Percentiles rank a stretch among this genome's conserved stretches.
Conservation (phyloP, 257 asterid genomes). For the Nicotiana tomentosiformis region DNA sequence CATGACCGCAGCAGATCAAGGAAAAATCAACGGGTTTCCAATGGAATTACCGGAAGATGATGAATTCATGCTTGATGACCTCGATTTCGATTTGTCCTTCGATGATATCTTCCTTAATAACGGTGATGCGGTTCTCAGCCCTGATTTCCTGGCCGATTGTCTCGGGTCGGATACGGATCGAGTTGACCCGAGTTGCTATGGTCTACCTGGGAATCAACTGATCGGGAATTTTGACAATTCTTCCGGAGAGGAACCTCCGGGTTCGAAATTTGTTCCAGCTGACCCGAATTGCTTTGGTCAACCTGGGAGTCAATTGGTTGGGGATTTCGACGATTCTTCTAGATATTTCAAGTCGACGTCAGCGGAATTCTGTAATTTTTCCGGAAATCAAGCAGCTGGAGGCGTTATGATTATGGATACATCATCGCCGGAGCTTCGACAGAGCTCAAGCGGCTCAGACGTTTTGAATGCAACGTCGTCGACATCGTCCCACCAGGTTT, state of each 20-base stretch:
- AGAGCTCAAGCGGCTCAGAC: conserved; percentile 44
- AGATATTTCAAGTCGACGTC: conserved; percentile 47
- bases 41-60: conserved; percentile 21
- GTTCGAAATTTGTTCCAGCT: conserved; percentile 20
- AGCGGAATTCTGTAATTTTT: conserved; percentile 36
- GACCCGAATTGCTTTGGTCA: conserved; percentile 14
- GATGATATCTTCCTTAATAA: conserved; percentile 46
- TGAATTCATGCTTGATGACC: conserved; percentile 31
- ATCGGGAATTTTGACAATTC: conserved; percentile 10
- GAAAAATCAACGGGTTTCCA: not conserved
- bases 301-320: conserved; percentile 13
- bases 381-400: conserved; percentile 23
- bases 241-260: conserved; percentile 23
- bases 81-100: conserved; percentile 62
- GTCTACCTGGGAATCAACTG: conserved; percentile 13
- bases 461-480: conserved; percentile 33
- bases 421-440: conserved; percentile 27
- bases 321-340: conserved; percentile 13
- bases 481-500: conserved; percentile 41
- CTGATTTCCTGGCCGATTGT: conserved; percentile 18
- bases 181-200: conserved; percentile 14
- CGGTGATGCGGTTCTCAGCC: conserved; percentile 29
- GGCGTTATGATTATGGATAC: conserved; percentile 17
- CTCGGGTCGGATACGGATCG: conserved; percentile 7
- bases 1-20: conserved; percentile 1